phyloP scores from a whole-genome alignment of 805 yeast genomes.

The Zygosaccharomyces pseudorouxii region DNA sequence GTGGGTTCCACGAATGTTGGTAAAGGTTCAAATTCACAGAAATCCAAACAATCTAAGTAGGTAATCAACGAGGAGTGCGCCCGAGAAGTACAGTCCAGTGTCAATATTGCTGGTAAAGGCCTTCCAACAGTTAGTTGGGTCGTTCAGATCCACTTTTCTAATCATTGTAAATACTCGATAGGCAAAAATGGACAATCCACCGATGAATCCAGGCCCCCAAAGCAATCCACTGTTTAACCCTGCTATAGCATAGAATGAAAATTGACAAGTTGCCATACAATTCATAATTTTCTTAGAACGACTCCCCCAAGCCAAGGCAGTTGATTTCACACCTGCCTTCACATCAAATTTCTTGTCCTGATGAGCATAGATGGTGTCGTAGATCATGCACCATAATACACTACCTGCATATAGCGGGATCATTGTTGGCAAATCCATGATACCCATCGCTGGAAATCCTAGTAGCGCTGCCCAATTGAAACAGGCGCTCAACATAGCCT shows the following conservation, averaged over 20 bases:
- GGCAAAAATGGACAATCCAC: slow-evolving; percentile 63
- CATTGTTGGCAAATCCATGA: slow-evolving; percentile 72
- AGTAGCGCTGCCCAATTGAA: slow-evolving; percentile 92
- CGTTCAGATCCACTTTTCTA: slow-evolving; percentile 66
- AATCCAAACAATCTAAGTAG: slow-evolving; percentile 39
- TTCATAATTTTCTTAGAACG: slow-evolving; percentile 65
- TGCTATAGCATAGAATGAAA: slow-evolving; percentile 56
- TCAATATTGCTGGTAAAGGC: slow-evolving; percentile 71
- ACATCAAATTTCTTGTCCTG: slow-evolving; percentile 90
- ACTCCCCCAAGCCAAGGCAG: slow-evolving; percentile 93
- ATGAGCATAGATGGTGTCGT: slow-evolving; percentile 96
- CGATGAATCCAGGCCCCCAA: slow-evolving; percentile 80
- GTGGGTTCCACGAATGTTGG: slow-evolving; percentile 1
- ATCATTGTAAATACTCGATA: slow-evolving; percentile 67
- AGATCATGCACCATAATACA: slow-evolving; percentile 89
- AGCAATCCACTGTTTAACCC: slow-evolving; percentile 61
- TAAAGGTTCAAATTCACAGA: slow-evolving; percentile 12
- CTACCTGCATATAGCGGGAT: slow-evolving; percentile 71
- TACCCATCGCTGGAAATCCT: slow-evolving; percentile 95
- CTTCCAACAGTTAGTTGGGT: slow-evolving; percentile 78
- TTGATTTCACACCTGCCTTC: slow-evolving; percentile 87
- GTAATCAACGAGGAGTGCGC: slow-evolving; percentile 65
- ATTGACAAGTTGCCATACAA: slow-evolving; percentile 62
- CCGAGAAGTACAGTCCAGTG: slow-evolving; percentile 66
- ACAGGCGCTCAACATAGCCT: slow-evolving; percentile 70